phyloP scores from a whole-genome alignment of 352 stramenopile genomes.

The Phytophthora nicotianae region DNA sequence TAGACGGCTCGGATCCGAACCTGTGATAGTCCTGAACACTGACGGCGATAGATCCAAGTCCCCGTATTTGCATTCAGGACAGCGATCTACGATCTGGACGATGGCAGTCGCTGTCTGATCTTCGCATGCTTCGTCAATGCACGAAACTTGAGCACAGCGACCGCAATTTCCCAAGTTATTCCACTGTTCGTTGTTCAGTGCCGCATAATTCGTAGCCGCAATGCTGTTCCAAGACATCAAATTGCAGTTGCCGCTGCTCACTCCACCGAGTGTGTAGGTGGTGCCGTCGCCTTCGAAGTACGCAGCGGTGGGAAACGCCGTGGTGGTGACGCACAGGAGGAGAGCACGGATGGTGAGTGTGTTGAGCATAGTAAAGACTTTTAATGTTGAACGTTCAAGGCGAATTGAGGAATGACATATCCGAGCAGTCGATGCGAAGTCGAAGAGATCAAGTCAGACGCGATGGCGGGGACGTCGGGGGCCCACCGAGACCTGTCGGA shows the following conservation, averaged over 20 bases:
- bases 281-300: conserved; percentile 49
- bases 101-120: conserved; percentile 24
- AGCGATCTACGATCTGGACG: conserved; percentile 44
- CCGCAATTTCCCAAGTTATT: conserved; percentile 42
- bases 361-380: conserved; percentile 11
- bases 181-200: conserved; percentile 58
- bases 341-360: conserved; percentile 6
- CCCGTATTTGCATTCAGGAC: conserved; percentile 43
- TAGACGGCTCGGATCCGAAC: conserved; percentile 34
- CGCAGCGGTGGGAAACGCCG: conserved; percentile 9
- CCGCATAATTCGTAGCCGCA: conserved; percentile 46
- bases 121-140: conserved; percentile 32
- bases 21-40: conserved; percentile 40
- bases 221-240: conserved; percentile 46
- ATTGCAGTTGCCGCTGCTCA: conserved; percentile 55
- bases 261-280: conserved; percentile 43
- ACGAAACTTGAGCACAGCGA: conserved; percentile 51
- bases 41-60: conserved; percentile 43
- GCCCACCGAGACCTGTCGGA: conserved; percentile 14
- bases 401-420: conserved; percentile 17
- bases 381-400: conserved; percentile 10
- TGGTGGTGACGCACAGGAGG: conserved; percentile 1
- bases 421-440: neutral
- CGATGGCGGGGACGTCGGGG: neutral
- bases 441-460: conserved; percentile 20